Percentiles rank a stretch among this genome's conserved stretches.
phyloP scores from a whole-genome alignment of 1,284 basidiomycete species.

The Neolentinus lepideus region DNA sequence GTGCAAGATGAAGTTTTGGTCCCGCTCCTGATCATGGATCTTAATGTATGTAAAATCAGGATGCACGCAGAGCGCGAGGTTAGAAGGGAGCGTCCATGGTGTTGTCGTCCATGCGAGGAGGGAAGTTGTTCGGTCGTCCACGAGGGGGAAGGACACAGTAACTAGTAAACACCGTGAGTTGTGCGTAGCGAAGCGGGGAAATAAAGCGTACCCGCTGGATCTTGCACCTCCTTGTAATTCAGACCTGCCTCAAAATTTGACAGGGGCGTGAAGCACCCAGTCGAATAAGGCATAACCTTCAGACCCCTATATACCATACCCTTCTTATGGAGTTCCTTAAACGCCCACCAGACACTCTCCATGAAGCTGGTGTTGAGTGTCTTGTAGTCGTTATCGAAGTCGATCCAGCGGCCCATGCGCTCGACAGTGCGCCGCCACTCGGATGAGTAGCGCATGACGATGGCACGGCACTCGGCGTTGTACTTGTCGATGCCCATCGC shows the following conservation, averaged over 20 bases:
- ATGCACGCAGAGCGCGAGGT: constrained; percentile 93
- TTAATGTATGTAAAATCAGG: constrained; percentile 97
- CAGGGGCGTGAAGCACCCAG: constrained; percentile 91
- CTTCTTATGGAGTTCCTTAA: constrained; percentile 88
- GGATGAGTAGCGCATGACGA: constrained; percentile 95
- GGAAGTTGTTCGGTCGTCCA: constrained; percentile 88
- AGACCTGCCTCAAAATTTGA: constrained; percentile 97
- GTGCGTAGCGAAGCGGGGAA: neutral
- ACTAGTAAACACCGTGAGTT: constrained; percentile 36
- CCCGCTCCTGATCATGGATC: constrained; percentile 87
- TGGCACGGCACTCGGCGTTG: constrained; percentile 94
- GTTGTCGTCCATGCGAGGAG: constrained; percentile 99
- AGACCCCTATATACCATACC: constrained; percentile 92
- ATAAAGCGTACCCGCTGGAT: constrained; percentile 75
- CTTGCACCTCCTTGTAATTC: constrained; percentile 91
- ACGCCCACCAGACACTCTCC: constrained; percentile 99
- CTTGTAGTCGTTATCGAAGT: constrained; percentile 99
- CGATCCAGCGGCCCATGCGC: constrained; percentile 99
- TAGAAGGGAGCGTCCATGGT: constrained; percentile 97
- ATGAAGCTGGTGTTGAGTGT: constrained; percentile 92
- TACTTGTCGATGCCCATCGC: constrained; percentile 96
- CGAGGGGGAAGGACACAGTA: constrained; percentile 88
- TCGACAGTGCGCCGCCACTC: constrained; percentile 97
- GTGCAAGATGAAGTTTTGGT: constrained; percentile 90
- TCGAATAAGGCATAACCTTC: constrained; percentile 98